A percentile compares a stretch with the other conserved stretches of the same genome.
These are phyloP conservation scores for Prunus armeniaca DNA, from an alignment of 306 rosid species.

Conservation along the genomic window DNA sequence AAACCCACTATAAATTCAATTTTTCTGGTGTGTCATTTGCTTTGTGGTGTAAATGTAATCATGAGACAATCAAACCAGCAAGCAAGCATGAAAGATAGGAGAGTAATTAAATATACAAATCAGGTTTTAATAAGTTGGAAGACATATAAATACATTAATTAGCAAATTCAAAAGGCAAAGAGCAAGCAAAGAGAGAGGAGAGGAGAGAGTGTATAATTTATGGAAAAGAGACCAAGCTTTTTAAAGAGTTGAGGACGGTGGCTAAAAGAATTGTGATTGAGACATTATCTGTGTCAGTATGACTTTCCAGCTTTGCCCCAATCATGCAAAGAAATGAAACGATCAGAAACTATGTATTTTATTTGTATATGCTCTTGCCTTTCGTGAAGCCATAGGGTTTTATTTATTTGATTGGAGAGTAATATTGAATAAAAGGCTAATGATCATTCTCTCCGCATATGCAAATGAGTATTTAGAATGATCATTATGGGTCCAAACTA, in stretches of 20 bases:
- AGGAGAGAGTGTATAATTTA: background rate
- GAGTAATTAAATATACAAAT: background rate
- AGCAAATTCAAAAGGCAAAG: background rate
- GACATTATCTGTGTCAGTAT: background rate
- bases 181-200: too few species aligned
- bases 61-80: background rate
- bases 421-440: too few species aligned
- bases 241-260: background rate
- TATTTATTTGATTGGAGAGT: too few species aligned
- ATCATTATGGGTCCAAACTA: too few species aligned
- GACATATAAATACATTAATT: too few species aligned
- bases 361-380: background rate
- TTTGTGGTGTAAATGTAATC: slow-evolving; percentile 1
- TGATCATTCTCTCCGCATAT: too few species aligned
- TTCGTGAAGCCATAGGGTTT: background rate
- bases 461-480: too few species aligned
- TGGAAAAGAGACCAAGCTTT: slow-evolving; percentile 6
- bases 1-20: background rate
- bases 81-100: background rate
- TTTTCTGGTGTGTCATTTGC: background rate
- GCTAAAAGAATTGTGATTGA: too few species aligned
- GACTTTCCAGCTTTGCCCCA: slow-evolving; percentile 5
- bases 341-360: background rate
- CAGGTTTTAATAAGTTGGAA: background rate
- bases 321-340: slow-evolving; percentile 1